Percentiles rank a stretch among this genome's conserved stretches.
These are phyloP conservation scores for Pythium pyrilobum DNA, from an alignment of 352 stramenopile species.

Conservation along the genomic window DNA sequence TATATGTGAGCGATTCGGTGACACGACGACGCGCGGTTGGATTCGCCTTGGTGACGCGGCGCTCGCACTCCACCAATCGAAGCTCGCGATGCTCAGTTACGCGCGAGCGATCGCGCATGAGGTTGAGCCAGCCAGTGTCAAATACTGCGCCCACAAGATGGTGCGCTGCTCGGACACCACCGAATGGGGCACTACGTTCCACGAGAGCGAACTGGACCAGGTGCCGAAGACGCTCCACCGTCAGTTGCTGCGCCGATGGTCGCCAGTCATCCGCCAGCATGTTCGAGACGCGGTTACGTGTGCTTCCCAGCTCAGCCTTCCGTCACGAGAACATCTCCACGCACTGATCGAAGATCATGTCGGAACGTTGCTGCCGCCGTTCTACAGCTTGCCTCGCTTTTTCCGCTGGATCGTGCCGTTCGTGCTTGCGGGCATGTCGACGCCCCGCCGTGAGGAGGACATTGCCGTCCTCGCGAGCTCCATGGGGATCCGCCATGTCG, in stretches of 20 bases:
- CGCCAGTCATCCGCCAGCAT: not conserved
- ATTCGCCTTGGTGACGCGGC: constrained; percentile 20
- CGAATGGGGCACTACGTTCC: constrained; percentile 22
- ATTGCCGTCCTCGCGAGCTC: constrained; percentile 15
- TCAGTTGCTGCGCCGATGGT: constrained; percentile 14
- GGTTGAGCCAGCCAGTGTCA: not conserved
- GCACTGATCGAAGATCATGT: not conserved
- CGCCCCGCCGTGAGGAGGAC: constrained; percentile 16
- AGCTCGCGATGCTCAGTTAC: constrained; percentile 25
- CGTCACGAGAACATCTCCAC: constrained; percentile 18
- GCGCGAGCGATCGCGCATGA: constrained; percentile 2
- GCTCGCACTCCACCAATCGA: constrained; percentile 4
- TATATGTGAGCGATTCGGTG: constrained; percentile 15
- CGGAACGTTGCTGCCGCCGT: not conserved
- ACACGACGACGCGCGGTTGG: constrained; percentile 17
- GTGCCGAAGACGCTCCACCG: constrained; percentile 1
- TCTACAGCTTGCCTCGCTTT: constrained; percentile 22
- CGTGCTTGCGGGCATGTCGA: constrained; percentile 24
- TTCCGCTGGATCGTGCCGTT: constrained; percentile 29
- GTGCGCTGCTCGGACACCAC: constrained; percentile 16
- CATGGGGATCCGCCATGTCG: constrained; percentile 13
- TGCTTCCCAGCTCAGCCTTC: constrained; percentile 3
- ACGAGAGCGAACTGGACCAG: constrained; percentile 13
- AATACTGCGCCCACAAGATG: constrained; percentile 14
- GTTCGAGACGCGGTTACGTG: not conserved